Conservation (phyloP, 2,329 filamentous ascomycete species). For the Dactylonectria estremocensis region DNA sequence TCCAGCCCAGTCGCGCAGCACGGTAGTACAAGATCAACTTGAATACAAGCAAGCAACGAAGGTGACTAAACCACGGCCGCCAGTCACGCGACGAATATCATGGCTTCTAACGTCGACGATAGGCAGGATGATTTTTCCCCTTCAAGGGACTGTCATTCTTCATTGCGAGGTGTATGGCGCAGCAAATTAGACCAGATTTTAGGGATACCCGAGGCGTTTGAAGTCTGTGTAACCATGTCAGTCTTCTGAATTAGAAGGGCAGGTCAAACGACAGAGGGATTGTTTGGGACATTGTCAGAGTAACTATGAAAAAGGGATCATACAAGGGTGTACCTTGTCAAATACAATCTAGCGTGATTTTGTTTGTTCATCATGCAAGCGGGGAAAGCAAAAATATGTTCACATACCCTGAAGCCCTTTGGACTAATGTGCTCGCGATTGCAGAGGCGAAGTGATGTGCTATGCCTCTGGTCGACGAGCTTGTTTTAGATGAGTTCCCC, state of each 20-base stretch:
- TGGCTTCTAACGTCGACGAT: not conserved
- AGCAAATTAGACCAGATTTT: not conserved
- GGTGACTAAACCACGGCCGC: not conserved
- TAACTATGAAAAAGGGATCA: conserved; percentile 55
- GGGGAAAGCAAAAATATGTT: conserved; percentile 11
- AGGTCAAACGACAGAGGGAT: conserved; percentile 3
- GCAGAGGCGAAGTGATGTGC: not conserved
- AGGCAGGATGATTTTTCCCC: not conserved
- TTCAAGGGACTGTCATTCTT: not conserved
- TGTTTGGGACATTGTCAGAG: conserved; percentile 43
- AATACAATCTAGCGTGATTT: conserved; percentile 65
- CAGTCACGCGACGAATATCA: not conserved
- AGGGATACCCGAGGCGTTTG: not conserved
- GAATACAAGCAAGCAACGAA: not conserved
- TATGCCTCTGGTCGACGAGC: not conserved
- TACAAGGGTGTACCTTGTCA: conserved; percentile 55
- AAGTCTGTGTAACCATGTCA: conserved; percentile 26
- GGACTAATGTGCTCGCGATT: not conserved
- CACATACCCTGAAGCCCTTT: conserved; percentile 15
- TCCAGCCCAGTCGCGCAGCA: not conserved
- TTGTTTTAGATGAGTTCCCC: not conserved
- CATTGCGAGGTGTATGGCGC: not conserved
- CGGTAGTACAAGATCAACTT: conserved; percentile 13
- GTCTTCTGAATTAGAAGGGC: conserved; percentile 3
- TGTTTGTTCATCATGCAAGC: conserved; percentile 56